Evolutionary conservation across 345 rosid species (phyloP), one percentile per base, ranked within the genome.

Genomic region (Syzygium aqueum): DNA sequence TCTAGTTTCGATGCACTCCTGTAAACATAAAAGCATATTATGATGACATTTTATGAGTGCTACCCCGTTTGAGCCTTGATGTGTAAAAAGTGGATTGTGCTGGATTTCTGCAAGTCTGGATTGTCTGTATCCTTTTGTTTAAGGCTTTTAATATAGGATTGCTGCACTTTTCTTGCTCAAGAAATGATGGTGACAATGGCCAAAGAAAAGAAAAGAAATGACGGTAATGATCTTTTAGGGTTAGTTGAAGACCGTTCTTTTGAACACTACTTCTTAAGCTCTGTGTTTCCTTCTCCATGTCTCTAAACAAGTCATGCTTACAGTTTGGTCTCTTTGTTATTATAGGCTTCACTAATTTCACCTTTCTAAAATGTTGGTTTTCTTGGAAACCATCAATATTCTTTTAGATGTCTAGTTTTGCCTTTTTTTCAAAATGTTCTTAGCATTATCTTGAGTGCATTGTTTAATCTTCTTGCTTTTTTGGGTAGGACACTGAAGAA

Each of bases 401-500:
- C 54, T 56, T 43, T 85, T 19, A 5, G 7, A 7, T 3, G 3
- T 40, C 2, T 43, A 46, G 50, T 57, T 23, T 57, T 40, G 6
- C 25, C 53, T 49, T 27, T 85, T 25, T 11, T 50, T n/a, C 21
- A 7, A 85, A 49, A 37, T 19, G 40, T 37, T 61, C 53, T 25
- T 2, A 37, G 27, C 11, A 21, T 63, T 73, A 28, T 13, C 52
- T 17, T 3, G 56, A 33, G 61, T 67, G 73, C 54, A 46, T 23
- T 84, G 43, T n/a, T 27, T 16, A 27, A 49, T 84, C 14, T 78
- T 56, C 25, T 77, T 87, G 15, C n/a, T 87, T 61, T 33, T 30
- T 77, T 88, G 88, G 73, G 86, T 88, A 97, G 97, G 93, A 89
- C 94, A 86, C 87, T 96, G 89, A 85, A 87, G 92, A 94, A 91